phyloP scores from a whole-genome alignment of 2,329 filamentous ascomycete genomes.

The Epichloe typhina region DNA sequence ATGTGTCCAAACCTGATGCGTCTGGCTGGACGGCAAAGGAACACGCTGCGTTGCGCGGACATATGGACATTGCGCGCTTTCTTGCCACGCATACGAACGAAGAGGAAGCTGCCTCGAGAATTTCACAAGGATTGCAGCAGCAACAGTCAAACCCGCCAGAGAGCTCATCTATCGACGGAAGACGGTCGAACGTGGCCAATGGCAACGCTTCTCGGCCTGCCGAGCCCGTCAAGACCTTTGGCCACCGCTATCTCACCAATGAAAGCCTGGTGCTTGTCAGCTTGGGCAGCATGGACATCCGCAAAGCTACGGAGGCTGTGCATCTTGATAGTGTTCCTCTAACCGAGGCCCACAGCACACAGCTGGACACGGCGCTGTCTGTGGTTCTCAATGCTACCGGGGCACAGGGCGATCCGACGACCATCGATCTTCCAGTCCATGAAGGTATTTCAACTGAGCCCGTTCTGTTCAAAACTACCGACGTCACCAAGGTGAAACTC shows the following conservation, averaged over 20 bases:
- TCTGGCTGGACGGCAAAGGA: conserved; percentile 93
- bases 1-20: conserved; percentile 61
- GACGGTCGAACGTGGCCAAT: conserved; percentile 39
- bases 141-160: conserved; percentile 24
- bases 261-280: conserved; percentile 86
- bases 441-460: conserved; percentile 91
- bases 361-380: conserved; percentile 87
- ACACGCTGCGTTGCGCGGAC: conserved; percentile 80
- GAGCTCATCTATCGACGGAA: conserved; percentile 47
- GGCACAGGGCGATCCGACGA: conserved; percentile 72
- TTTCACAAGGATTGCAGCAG: conserved; percentile 10
- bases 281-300: conserved; percentile 86
- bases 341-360: conserved; percentile 76
- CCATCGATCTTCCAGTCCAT: conserved; percentile 85
- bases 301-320: conserved; percentile 68
- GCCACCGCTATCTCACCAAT: conserved; percentile 83
- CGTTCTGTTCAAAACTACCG: conserved; percentile 71
- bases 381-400: conserved; percentile 79
- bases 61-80: conserved; percentile 64
- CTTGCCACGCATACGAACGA: conserved; percentile 41
- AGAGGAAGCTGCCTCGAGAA: conserved; percentile 15
- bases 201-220: conserved; percentile 33
- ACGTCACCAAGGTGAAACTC: conserved; percentile 71
- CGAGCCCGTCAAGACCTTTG: conserved; percentile 87
- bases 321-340: conserved; percentile 80